Conservation (phyloP, 805 yeast species). For the Starmerella vaccinii region DNA sequence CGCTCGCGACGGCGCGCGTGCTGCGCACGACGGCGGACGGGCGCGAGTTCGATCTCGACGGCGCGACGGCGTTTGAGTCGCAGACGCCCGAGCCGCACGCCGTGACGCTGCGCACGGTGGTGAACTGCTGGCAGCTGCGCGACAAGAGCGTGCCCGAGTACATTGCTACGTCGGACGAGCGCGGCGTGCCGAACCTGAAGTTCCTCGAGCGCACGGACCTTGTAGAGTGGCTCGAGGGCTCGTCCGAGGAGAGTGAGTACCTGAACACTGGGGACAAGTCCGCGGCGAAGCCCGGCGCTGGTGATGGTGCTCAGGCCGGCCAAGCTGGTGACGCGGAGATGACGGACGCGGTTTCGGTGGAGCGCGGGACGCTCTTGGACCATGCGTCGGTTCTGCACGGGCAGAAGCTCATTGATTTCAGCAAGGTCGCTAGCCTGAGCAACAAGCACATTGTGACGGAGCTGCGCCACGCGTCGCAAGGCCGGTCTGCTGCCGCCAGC, state of each 20-base stretch:
- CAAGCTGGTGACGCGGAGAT: slow-evolving; percentile 2
- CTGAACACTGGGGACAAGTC: slow-evolving; percentile 28
- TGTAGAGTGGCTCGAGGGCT: slow-evolving; percentile 69
- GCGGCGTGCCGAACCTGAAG: slow-evolving; percentile 57
- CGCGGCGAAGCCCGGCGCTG: slow-evolving; percentile 9
- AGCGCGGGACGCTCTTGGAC: slow-evolving; percentile 30
- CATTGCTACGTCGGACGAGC: slow-evolving; percentile 56
- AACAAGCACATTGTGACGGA: slow-evolving; percentile 26
- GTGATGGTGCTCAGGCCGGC: too few relatives aligned
- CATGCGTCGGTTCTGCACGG: slow-evolving; percentile 37
- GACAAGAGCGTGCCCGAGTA: slow-evolving; percentile 74
- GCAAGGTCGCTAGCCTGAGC: slow-evolving; percentile 31
- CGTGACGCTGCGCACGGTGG: slow-evolving; percentile 17
- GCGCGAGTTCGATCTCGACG: slow-evolving; percentile 13
- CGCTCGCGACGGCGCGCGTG: slow-evolving; percentile 5
- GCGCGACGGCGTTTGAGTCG: slow-evolving; percentile 18
- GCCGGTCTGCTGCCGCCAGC: neutral
- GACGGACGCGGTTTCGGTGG: neutral
- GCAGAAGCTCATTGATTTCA: slow-evolving; percentile 30
- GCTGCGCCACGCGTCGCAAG: slow-evolving; percentile 8
- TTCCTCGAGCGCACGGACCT: slow-evolving; percentile 80
- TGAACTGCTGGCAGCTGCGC: slow-evolving; percentile 57
- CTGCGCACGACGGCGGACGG: slow-evolving; percentile 4
- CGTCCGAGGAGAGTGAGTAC: slow-evolving; percentile 49
- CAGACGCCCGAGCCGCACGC: slow-evolving; percentile 11